Evolutionary conservation across 352 stramenopile species (phyloP).

Genomic region (Globisporangium acanthophoron): DNA sequence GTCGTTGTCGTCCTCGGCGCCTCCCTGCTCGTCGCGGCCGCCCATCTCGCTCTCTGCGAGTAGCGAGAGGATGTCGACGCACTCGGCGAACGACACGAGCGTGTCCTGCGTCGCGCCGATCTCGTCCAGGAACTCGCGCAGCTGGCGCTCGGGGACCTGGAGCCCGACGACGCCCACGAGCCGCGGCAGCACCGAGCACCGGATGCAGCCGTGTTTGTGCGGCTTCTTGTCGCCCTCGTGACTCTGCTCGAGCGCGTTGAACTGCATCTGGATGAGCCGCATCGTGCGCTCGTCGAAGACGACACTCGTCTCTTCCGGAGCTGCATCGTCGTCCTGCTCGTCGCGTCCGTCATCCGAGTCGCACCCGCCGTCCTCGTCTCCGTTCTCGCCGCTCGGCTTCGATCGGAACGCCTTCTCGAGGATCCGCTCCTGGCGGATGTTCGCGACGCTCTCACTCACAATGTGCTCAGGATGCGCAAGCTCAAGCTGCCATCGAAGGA

Average conservation of each 20-base stretch:
- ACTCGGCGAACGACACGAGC: conserved; percentile 78
- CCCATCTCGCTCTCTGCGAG: conserved; percentile 47
- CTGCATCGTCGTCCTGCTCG: background rate
- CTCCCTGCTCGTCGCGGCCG: background rate
- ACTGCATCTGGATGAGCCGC: conserved; percentile 47
- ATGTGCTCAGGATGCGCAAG: conserved; percentile 68
- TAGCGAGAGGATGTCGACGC: conserved; percentile 81
- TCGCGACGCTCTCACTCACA: conserved; percentile 62
- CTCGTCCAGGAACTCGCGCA: conserved; percentile 61
- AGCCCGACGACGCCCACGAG: conserved; percentile 43
- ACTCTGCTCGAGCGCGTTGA: conserved; percentile 30
- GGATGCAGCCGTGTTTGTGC: conserved; percentile 37
- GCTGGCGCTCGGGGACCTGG: conserved; percentile 27
- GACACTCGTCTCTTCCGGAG: conserved; percentile 22
- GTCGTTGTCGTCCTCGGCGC: background rate
- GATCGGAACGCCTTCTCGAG: conserved; percentile 36
- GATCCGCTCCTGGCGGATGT: conserved; percentile 62
- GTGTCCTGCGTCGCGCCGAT: conserved; percentile 63
- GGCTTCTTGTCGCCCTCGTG: conserved; percentile 13
- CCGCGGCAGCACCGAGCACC: conserved; percentile 34
- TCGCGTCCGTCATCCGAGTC: conserved; percentile 5
- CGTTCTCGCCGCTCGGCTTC: conserved; percentile 1
- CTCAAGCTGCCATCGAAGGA: conserved; percentile 32
- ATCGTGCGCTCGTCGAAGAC: conserved; percentile 63
- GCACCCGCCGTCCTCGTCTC: conserved; percentile 9